These are phyloP conservation scores for Cercophora sp. DNA, from an alignment of 495 filamentous ascomycete genomes.

Conservation along the genomic window DNA sequence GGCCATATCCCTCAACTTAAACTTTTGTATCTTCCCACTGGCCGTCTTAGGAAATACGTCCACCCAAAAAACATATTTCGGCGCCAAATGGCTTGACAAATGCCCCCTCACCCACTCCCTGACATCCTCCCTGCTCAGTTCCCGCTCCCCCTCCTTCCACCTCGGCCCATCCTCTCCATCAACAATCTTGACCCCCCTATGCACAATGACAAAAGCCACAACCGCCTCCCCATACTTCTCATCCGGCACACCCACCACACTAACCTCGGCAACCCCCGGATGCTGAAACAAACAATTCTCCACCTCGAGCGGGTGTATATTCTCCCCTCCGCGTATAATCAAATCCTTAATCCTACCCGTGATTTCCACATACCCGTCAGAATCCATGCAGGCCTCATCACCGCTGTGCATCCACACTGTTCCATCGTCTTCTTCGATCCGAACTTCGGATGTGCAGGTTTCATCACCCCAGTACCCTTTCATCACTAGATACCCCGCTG, in stretches of 20 bases:
- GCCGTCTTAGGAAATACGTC: constrained; percentile 85
- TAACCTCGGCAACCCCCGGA: constrained; percentile 63
- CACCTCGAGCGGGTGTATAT: constrained; percentile 92
- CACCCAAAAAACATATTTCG: constrained; percentile 86
- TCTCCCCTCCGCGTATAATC: constrained; percentile 88
- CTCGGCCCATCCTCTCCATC: constrained; percentile 22
- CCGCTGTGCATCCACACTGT: constrained; percentile 68
- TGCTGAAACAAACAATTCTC: constrained; percentile 85
- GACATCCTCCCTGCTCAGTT: constrained; percentile 53
- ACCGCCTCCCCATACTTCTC: constrained; percentile 82
- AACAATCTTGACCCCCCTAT: constrained; percentile 33
- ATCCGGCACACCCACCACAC: constrained; percentile 81
- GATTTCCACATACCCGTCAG: constrained; percentile 61
- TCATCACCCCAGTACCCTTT: constrained; percentile 82
- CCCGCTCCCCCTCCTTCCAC: constrained; percentile 15
- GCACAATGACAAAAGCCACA: constrained; percentile 70
- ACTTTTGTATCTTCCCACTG: constrained; percentile 97
- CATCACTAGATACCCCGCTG: constrained; percentile 85
- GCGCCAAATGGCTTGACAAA: constrained; percentile 75
- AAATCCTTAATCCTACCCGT: constrained; percentile 79
- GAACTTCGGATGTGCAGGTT: constrained; percentile 64
- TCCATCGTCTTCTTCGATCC: constrained; percentile 35
- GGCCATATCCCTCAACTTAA: constrained; percentile 65
- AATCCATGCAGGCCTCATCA: constrained; percentile 88
- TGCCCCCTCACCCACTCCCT: constrained; percentile 67